A percentile compares a stretch with the other conserved stretches of the same genome.
These are phyloP conservation scores for Nigrospora osmanthi DNA, from an alignment of 2,329 filamentous ascomycete genomes.

Conservation along the genomic window DNA sequence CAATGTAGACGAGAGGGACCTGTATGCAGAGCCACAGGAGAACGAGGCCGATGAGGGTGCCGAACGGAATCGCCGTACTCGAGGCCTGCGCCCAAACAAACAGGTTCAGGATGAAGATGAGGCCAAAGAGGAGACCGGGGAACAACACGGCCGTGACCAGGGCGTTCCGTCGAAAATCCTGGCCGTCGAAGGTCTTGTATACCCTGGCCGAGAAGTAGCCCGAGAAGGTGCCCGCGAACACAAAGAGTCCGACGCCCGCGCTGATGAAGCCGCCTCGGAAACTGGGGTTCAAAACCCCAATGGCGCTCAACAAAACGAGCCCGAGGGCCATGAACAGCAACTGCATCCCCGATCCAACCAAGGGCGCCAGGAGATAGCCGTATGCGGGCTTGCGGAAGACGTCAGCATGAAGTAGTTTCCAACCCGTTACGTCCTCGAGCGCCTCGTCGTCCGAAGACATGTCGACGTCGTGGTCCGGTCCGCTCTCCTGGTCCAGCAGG, in stretches of 20 bases:
- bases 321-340: conserved; percentile 74
- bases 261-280: conserved; percentile 87
- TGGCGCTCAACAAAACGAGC: conserved; percentile 62
- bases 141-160: conserved; percentile 71
- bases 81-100: conserved; percentile 89
- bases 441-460: conserved; percentile 61
- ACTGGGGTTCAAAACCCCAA: conserved; percentile 76
- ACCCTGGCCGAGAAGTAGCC: conserved; percentile 81
- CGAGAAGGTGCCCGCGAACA: conserved; percentile 76
- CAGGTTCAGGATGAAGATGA: conserved; percentile 74
- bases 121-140: conserved; percentile 67
- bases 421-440: conserved; percentile 74
- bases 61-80: conserved; percentile 78
- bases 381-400: conserved; percentile 70
- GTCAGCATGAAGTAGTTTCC: conserved; percentile 85
- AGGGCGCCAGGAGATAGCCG: conserved; percentile 67
- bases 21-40: conserved; percentile 80
- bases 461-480: conserved; percentile 45
- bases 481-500: conserved; percentile 52
- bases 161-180: conserved; percentile 68
- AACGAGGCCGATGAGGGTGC: conserved; percentile 65
- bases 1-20: conserved; percentile 74
- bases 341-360: conserved; percentile 82
- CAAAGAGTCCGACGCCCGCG: conserved; percentile 73
- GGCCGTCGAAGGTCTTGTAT: conserved; percentile 76